Evolutionary conservation across 2,329 filamentous ascomycete species (phyloP), one percentile per base, ranked within the genome.

Genomic region (Rutstroemia sp.): DNA sequence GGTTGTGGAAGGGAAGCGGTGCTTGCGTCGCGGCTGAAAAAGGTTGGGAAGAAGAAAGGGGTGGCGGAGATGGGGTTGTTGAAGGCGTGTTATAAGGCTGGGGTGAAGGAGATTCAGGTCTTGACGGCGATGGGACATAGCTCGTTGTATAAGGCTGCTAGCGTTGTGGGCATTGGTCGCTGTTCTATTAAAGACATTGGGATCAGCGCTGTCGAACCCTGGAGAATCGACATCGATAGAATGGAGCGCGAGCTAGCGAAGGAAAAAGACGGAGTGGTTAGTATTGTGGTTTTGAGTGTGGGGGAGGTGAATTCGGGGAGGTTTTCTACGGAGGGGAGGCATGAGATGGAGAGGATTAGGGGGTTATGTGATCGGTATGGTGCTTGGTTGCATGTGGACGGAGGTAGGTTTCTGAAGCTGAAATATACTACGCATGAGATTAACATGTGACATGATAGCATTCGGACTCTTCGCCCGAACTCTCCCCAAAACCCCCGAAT

Each of bases 251-350:
- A 82, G 56, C 73, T 95, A 16, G 65, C 73, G 52, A 67, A 67
- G 63, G 58, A 59, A 56, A 71, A 69, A 38, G 69, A 73, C 1
- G 78, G 78, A 2, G 77, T 80, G 12, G 87, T 80, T n/a, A 87
- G 79, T 50, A 89, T 96, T 59, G 82, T 96, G 39, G 83, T 80
- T 4, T 73, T 96, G n/a, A 92, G 90, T 44, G 88, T 86, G 5
- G 89, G 89, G 1, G 92, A 97, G 72, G 90, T 96, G 27, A 96
- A 97, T 65, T 95, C 91, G 0, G 91, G 92, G 0, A 77, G 85
- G 5, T 96, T 91, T 69, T 86, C 89, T 27, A 88, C 78, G 34
- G 72, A 72, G 1, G 80, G 75, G 1, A 62, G 71, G 2, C 66
- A 58, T 2, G 57, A 61, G 9, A 63, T 85, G 75, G 69, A 71